phyloP scores from a whole-genome alignment of 1,284 basidiomycete species.

The Rhodotorula sp. region DNA sequence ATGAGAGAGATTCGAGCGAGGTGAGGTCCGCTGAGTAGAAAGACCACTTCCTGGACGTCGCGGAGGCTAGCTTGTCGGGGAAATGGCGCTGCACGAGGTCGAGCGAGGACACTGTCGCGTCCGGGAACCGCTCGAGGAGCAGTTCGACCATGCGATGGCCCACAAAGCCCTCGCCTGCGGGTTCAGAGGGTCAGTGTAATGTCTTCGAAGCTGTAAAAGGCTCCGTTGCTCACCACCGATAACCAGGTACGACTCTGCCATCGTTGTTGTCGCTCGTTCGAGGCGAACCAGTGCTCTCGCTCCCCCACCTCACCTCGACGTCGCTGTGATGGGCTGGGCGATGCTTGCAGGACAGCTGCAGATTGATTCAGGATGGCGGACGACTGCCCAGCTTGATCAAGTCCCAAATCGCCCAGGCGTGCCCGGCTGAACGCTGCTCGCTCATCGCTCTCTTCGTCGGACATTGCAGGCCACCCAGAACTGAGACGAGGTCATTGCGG shows the following conservation, averaged over 20 bases:
- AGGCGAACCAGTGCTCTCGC: neutral
- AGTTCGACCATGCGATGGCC: constrained; percentile 85
- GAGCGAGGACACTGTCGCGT: constrained; percentile 66
- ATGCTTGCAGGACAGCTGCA: neutral
- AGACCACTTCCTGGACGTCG: constrained; percentile 44
- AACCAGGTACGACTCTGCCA: constrained; percentile 34
- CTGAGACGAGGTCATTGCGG: too few species aligned
- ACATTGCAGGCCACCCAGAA: too few species aligned
- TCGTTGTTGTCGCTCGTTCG: neutral
- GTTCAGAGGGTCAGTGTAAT: neutral
- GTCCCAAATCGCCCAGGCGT: too few species aligned
- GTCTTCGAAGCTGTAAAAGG: neutral
- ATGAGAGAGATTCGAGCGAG: constrained; percentile 67
- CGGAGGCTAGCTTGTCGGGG: constrained; percentile 50
- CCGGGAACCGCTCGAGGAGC: constrained; percentile 67
- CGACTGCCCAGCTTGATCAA: too few species aligned
- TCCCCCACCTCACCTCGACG: neutral
- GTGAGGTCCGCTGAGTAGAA: constrained; percentile 85
- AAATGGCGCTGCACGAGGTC: constrained; percentile 84
- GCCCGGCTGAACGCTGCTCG: too few species aligned
- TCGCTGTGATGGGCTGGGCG: neutral
- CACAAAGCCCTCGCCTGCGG: constrained; percentile 65
- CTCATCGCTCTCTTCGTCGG: too few species aligned
- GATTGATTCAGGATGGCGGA: neutral
- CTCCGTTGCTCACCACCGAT: constrained; percentile 37